Conservation (phyloP, 108 stramenopile species). For the Fistulifera pelliculosa region DNA sequence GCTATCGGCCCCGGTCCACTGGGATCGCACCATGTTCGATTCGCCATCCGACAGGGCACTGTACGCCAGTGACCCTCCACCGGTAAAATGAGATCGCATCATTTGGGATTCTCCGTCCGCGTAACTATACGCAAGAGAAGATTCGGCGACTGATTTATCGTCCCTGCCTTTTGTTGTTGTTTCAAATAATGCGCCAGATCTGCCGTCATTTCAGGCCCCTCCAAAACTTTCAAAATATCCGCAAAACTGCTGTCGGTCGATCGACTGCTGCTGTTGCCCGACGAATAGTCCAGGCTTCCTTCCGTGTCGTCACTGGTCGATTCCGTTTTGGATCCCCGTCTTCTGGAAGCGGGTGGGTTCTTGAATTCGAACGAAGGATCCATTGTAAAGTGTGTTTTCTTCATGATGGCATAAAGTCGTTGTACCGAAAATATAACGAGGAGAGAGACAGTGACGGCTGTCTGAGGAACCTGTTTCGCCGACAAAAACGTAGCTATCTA, state of each 20-base stretch:
- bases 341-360: too few species aligned
- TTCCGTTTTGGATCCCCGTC: too few species aligned
- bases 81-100: conserved; percentile 17
- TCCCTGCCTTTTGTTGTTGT: conserved; percentile 2
- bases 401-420: too few species aligned
- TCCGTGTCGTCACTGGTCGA: too few species aligned
- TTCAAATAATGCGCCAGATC: conserved; percentile 16
- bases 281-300: too few species aligned
- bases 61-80: conserved; percentile 20
- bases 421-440: too few species aligned
- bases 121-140: conserved; percentile 1
- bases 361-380: too few species aligned
- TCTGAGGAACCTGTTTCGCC: too few species aligned
- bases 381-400: too few species aligned
- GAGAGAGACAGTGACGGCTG: too few species aligned
- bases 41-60: neutral
- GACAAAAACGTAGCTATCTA: too few species aligned
- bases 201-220: conserved; percentile 22
- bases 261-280: neutral
- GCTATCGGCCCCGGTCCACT: neutral
- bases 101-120: conserved; percentile 13
- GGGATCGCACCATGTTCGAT: neutral
- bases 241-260: conserved; percentile 44
- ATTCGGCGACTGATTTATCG: conserved; percentile 17
- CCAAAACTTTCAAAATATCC: conserved; percentile 39